Evolutionary conservation across 2,329 filamentous ascomycete species (phyloP).

Genomic region (Geosmithia flava): DNA sequence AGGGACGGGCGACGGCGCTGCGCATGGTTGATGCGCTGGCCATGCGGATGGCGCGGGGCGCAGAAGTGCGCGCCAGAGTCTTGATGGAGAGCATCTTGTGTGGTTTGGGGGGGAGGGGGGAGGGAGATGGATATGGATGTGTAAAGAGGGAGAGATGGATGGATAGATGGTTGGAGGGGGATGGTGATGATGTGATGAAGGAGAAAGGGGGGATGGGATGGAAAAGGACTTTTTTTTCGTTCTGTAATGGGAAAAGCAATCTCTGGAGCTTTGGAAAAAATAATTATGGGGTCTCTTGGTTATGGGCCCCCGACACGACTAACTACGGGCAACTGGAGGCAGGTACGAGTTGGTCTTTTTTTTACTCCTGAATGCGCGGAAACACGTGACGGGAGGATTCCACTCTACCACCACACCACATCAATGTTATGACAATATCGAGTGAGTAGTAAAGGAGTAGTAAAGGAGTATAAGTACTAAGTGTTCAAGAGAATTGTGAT

Average conservation of each 20-base stretch:
- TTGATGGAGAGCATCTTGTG: constrained; percentile 58
- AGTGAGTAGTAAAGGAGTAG: too few relatives aligned
- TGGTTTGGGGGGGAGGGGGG: background rate
- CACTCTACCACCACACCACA: too few relatives aligned
- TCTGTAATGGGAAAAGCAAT: background rate
- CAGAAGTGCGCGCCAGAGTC: constrained; percentile 51
- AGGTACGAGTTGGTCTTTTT: background rate
- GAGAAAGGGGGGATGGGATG: background rate
- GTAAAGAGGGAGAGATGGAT: background rate
- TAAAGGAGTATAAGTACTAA: too few relatives aligned
- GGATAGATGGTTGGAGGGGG: background rate
- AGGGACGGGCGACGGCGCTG: constrained; percentile 21
- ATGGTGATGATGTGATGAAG: background rate
- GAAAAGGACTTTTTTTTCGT: background rate
- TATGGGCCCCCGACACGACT: background rate
- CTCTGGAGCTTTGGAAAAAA: background rate
- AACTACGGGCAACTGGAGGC: too few relatives aligned
- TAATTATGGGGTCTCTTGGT: background rate
- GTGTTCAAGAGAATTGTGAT: too few relatives aligned
- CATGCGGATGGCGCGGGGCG: constrained; percentile 49
- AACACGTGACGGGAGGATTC: constrained; percentile 1
- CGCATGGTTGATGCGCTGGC: constrained; percentile 16
- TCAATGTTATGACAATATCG: too few relatives aligned
- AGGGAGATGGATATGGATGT: background rate
- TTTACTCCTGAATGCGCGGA: background rate